These are phyloP conservation scores for Viridothelium virens DNA, from an alignment of 495 filamentous ascomycete species.

Conservation along the genomic window DNA sequence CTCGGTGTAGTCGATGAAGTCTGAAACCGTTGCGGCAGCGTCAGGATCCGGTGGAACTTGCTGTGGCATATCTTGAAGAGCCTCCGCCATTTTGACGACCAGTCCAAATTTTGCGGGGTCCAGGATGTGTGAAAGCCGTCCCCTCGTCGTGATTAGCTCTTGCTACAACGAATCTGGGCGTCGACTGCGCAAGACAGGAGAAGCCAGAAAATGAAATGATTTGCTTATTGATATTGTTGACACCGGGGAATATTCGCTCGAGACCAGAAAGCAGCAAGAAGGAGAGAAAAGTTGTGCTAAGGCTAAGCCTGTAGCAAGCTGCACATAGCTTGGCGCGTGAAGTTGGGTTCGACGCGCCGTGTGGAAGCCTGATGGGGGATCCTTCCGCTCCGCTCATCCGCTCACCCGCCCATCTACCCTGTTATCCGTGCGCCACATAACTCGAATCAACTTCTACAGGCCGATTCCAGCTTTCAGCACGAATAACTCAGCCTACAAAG, in stretches of 20 bases:
- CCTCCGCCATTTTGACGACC: constrained; percentile 21
- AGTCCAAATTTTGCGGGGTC: neutral
- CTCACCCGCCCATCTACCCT: no score
- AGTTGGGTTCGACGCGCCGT: neutral
- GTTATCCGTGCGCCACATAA: no score
- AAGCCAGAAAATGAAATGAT: no score
- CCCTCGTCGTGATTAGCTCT: no score
- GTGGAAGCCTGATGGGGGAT: neutral
- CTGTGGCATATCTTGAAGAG: constrained; percentile 28
- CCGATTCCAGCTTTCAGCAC: no score
- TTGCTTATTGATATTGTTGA: no score
- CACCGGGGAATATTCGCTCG: neutral
- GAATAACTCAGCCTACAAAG: no score
- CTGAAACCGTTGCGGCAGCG: constrained; percentile 85
- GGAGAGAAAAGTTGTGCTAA: neutral
- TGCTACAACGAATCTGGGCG: no score
- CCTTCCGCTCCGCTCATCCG: neutral
- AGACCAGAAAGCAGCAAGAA: neutral
- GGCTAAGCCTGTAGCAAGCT: no score
- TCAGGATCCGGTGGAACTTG: constrained; percentile 63
- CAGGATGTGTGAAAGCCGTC: neutral
- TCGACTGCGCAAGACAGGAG: no score
- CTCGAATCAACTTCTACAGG: no score
- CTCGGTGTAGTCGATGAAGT: constrained; percentile 92
- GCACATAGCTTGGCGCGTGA: neutral